Evolutionary conservation across 352 stramenopile species (phyloP).

Genomic region (Lagenidium giganteum): DNA sequence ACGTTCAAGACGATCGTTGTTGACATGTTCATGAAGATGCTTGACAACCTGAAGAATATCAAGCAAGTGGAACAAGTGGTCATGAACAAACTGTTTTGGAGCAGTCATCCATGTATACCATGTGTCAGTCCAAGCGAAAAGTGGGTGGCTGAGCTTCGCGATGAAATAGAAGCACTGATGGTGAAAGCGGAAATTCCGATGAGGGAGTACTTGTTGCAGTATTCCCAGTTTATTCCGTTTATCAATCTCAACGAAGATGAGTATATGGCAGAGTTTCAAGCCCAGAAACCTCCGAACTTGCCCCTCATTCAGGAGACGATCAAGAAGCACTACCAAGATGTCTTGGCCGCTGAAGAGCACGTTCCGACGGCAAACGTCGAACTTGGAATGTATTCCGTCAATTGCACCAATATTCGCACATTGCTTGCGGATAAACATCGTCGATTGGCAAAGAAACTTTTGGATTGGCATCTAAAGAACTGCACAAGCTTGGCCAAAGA

Average conservation of each 20-base stretch:
- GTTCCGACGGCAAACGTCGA: constrained; percentile 52
- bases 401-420: constrained; percentile 40
- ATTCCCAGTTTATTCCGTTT: constrained; percentile 75
- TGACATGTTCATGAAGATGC: constrained; percentile 57
- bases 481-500: constrained; percentile 51
- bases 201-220: constrained; percentile 67
- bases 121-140: constrained; percentile 67
- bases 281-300: constrained; percentile 59
- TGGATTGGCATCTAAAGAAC: constrained; percentile 57
- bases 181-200: constrained; percentile 40
- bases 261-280: constrained; percentile 58
- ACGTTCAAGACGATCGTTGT: constrained; percentile 40
- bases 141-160: constrained; percentile 58
- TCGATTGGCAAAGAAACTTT: constrained; percentile 46
- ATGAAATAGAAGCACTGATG: constrained; percentile 40
- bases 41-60: constrained; percentile 65
- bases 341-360: constrained; percentile 32
- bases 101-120: constrained; percentile 76
- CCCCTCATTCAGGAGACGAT: constrained; percentile 50
- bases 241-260: constrained; percentile 84
- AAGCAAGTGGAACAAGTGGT: constrained; percentile 83
- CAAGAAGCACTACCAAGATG: constrained; percentile 54
- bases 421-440: constrained; percentile 66
- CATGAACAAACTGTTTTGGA: constrained; percentile 93
- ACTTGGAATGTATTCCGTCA: constrained; percentile 66